A percentile compares a stretch with the other conserved stretches of the same genome.
These are phyloP conservation scores for Calonectria naviculata DNA, from an alignment of 2,329 filamentous ascomycete species.

Conservation along the genomic window DNA sequence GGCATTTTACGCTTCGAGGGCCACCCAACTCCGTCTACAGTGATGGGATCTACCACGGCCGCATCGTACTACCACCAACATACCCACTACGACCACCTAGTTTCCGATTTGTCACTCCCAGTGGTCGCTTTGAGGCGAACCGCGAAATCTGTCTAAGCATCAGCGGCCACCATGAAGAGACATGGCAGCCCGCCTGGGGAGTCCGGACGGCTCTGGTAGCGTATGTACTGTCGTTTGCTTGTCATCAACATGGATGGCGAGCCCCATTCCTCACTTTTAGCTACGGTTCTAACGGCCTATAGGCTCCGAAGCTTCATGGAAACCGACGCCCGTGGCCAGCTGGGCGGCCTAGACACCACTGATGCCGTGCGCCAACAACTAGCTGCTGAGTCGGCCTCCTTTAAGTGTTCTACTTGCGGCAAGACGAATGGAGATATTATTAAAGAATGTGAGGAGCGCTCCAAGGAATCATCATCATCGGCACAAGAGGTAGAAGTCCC, in stretches of 20 bases:
- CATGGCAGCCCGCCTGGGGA: slow-evolving; percentile 98
- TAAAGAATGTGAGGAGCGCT: slow-evolving; percentile 72
- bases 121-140: slow-evolving; percentile 94
- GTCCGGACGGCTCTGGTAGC: slow-evolving; percentile 87
- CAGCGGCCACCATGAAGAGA: slow-evolving; percentile 95
- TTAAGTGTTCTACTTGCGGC: slow-evolving; percentile 77
- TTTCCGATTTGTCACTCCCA: slow-evolving; percentile 96
- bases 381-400: slow-evolving; percentile 74
- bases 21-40: slow-evolving; percentile 85
- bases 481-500: slow-evolving; percentile 61
- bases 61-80: slow-evolving; percentile 87
- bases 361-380: slow-evolving; percentile 75
- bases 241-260: no score
- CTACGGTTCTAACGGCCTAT: slow-evolving; percentile 6
- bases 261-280: background rate
- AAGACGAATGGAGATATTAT: slow-evolving; percentile 81
- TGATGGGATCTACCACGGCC: slow-evolving; percentile 91
- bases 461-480: slow-evolving; percentile 49
- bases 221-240: slow-evolving; percentile 57
- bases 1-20: slow-evolving; percentile 97
- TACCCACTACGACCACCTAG: slow-evolving; percentile 93
- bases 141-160: slow-evolving; percentile 97
- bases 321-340: slow-evolving; percentile 85
- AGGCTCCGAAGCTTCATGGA: slow-evolving; percentile 91
- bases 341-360: slow-evolving; percentile 86